A percentile compares a stretch with the other conserved stretches of the same genome.
Conservation (phyloP, 257 asterid species). For the Solanum medicagineum region DNA sequence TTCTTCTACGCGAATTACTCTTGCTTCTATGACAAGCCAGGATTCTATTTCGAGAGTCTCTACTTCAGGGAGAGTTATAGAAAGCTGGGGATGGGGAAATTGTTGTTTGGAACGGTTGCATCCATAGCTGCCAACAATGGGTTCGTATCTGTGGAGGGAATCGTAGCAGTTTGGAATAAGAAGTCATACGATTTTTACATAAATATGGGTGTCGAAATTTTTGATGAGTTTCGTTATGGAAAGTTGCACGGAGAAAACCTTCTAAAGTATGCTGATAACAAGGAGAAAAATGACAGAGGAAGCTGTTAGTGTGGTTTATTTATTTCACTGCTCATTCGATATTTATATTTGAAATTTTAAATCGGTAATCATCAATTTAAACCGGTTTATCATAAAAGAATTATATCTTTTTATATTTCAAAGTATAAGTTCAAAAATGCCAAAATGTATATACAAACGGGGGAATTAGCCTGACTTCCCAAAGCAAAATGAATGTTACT, state of each 20-base stretch:
- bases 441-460: no score
- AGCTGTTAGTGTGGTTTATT: neutral
- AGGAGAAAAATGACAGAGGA: neutral
- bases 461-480: no score
- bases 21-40: neutral
- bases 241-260: neutral
- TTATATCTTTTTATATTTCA: no score
- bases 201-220: neutral
- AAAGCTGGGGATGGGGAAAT: neutral
- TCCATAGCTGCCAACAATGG: neutral
- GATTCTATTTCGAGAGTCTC: conserved; percentile 2
- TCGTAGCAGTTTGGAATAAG: conserved; percentile 4
- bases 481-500: no score
- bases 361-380: neutral
- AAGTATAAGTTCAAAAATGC: no score
- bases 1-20: no score
- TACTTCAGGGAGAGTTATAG: neutral
- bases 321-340: neutral
- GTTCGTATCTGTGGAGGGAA: neutral
- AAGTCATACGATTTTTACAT: neutral
- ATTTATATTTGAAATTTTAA: neutral
- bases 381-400: no score
- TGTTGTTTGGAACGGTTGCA: neutral
- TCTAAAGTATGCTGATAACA: neutral
- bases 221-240: conserved; percentile 1